Base-by-base conservation (phyloP, 768 basidiomycete genomes). In the Rossbeevera mucosa region DNA sequence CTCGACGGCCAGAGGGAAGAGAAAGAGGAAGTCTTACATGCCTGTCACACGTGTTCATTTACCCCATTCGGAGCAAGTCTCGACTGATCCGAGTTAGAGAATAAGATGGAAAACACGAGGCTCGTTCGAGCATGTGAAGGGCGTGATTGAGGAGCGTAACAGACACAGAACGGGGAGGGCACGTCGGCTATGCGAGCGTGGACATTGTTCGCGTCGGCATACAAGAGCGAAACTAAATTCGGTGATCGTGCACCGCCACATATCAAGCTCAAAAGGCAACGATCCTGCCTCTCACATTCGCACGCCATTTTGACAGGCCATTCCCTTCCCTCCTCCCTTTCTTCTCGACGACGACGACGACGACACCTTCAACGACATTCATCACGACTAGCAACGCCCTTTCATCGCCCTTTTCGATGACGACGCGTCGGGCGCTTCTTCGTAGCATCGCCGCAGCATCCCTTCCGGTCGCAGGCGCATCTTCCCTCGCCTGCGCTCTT, bases 401-500 rank as follows among this genome's bases (percentile, higher is more conserved):
- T 9, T 41, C 7, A 16, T 52, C 55, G 26, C 26, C 41, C 31
- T 29, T 22, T 5, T 2, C 50, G 51, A 66, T 66, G 65, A 18
- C 56, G 61, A 58, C 64, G 59, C 66, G 64, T 64, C 64, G 50
- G 26, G 36, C 51, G 1, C 40, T 66, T 21, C 51, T 68, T n/a
- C 25, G 25, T 14, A 13, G 44, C 51, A 58, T 66, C 50, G 57
- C 61, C 21, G 57, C 56, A 41, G 64, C 66, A 26, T 52, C 58
- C 2, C 48, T 68, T 14, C 64, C 61, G 6, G 56, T 58, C 47
- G 58, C 42, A 58, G 63, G 59, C 54, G 51, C 57, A 60, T 59
- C 64, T 20, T 48, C 50, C 0, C 43, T 57, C 20, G 65, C 56
- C 30, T 62, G 61, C 36, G 72, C 82, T 47, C 72, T 85, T 52